These are phyloP conservation scores for Microascus cirrosus DNA, from an alignment of 2,329 filamentous ascomycete species.

Conservation along the genomic window DNA sequence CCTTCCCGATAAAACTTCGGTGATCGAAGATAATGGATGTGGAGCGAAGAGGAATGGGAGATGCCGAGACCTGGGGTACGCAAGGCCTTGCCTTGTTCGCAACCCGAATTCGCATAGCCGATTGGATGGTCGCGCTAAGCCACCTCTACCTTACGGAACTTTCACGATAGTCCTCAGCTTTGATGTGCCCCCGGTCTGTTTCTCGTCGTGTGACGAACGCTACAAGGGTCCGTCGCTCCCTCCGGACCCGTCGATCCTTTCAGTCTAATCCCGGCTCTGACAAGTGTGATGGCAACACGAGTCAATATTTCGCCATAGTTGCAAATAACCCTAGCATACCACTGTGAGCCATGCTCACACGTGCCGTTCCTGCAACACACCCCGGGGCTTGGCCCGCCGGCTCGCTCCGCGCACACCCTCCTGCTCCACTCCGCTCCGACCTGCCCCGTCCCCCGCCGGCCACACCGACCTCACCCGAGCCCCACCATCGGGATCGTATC, in stretches of 20 bases:
- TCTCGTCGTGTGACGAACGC: too few relatives aligned
- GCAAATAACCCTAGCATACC: not conserved
- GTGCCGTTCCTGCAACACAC: not conserved
- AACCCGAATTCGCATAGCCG: not conserved
- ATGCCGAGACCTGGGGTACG: not conserved
- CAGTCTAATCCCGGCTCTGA: too few relatives aligned
- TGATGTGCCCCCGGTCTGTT: too few relatives aligned
- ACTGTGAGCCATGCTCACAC: not conserved
- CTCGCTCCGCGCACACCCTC: not conserved
- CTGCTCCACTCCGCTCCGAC: conserved; percentile 2
- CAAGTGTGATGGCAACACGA: too few relatives aligned
- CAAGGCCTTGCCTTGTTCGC: not conserved
- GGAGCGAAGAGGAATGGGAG: not conserved
- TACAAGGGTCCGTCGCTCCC: too few relatives aligned
- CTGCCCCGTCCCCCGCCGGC: conserved; percentile 2
- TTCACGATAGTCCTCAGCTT: not conserved
- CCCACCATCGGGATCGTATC: not conserved
- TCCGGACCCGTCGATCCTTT: too few relatives aligned
- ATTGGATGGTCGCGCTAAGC: too few relatives aligned
- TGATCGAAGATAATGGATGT: too few relatives aligned
- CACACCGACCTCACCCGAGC: not conserved
- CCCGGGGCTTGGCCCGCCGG: not conserved
- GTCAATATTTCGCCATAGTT: too few relatives aligned
- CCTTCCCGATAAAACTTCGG: not conserved
- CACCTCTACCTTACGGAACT: too few relatives aligned